These are phyloP conservation scores for Talaromyces proteolyticus DNA, from an alignment of 495 filamentous ascomycete genomes.

Conservation along the genomic window DNA sequence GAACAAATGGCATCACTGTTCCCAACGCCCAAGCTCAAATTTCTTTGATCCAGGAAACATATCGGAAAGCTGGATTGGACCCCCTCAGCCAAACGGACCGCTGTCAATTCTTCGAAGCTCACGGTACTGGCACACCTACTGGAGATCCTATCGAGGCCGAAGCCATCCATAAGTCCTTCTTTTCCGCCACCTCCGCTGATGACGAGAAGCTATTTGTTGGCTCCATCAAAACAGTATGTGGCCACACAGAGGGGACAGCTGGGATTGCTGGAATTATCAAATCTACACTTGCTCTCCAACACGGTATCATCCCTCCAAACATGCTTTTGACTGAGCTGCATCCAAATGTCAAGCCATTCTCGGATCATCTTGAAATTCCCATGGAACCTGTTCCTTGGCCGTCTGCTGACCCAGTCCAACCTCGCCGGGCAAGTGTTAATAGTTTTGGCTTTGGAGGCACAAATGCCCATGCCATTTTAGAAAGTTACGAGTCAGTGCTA, in stretches of 20 bases:
- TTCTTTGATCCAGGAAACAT: constrained; percentile 21
- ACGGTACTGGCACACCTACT: constrained; percentile 44
- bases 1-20: constrained; percentile 19
- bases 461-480: constrained; percentile 28
- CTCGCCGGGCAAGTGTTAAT: constrained; percentile 1
- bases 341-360: constrained; percentile 9
- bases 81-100: constrained; percentile 7
- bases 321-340: constrained; percentile 41
- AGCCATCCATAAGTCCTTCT: constrained; percentile 36
- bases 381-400: not conserved
- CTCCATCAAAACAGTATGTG: constrained; percentile 48
- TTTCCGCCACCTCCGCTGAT: constrained; percentile 5
- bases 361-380: not conserved
- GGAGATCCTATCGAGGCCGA: constrained; percentile 41
- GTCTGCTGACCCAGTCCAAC: not conserved
- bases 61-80: constrained; percentile 24
- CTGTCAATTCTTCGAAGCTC: constrained; percentile 28
- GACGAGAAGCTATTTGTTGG: constrained; percentile 34
- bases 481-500: constrained; percentile 10
- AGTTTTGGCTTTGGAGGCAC: constrained; percentile 14
- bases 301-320: constrained; percentile 47
- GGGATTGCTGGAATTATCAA: constrained; percentile 24
- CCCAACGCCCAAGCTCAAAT: no score
- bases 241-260: constrained; percentile 44
- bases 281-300: constrained; percentile 37